Evolutionary conservation across 495 filamentous ascomycete genomes (phyloP), one percentile per base, ranked within the genome.

Genomic region (Aspergillus incahuasiensis): DNA sequence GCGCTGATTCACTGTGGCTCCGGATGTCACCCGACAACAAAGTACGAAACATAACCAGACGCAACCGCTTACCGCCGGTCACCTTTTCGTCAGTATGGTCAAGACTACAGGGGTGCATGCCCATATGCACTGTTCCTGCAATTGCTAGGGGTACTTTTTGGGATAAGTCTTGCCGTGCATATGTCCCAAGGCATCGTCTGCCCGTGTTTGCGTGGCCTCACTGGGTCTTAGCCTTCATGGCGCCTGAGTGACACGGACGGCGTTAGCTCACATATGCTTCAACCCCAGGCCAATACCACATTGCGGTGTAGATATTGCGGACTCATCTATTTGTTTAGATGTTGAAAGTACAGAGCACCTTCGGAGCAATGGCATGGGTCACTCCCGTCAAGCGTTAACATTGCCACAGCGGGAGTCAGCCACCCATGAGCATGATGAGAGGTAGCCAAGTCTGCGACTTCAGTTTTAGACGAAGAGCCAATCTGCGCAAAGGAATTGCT

Each of bases 261-360:
- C 41, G 46, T 55, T 30, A 22, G 20, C 35, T 47, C 21, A 16
- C 22, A 6, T 2, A 49, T 21, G 16, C 20, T 40, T 50, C 32
- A 3, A 24, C 34, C 34, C 21, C 20, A 15, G 34, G 9, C 19
- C 48, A 40, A 40, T 11, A 35, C 35, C 16, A 56, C 19, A 47
- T 52, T 60, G 58, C 48, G 58, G 58, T 60, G 58, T 52, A 32
- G 20, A 25, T 52, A 35, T n/a, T 30, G 30, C 34, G 9, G 20
- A 25, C 24, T 15, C 16, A 1, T 11, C 47, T 15, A 16, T 21
- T 35, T 22, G 18, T 11, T 7, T 19, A 11, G 45, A 21, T 38
- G 28, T 22, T 3, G 18, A 49, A 18, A 46, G 41, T 8, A 22
- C 18, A 44, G 15, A 46, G 43, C 15, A 46, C 43, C 43, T n/a